A percentile compares a stretch with the other conserved stretches of the same genome.
phyloP scores from a whole-genome alignment of 2,329 filamentous ascomycete genomes.

The Trichoderma harzianum region DNA sequence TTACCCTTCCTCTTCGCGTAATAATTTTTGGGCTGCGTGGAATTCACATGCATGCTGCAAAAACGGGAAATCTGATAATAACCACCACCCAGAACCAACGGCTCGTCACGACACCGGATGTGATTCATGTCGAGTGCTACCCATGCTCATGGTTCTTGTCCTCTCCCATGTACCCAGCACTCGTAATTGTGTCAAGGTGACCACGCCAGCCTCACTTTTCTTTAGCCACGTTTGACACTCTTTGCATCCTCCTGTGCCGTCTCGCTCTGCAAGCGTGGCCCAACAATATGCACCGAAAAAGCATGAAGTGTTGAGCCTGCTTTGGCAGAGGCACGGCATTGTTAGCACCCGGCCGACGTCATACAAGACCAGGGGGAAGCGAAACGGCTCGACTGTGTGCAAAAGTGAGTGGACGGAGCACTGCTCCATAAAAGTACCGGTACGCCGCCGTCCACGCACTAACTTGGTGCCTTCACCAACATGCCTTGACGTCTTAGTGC shows the following conservation, averaged over 20 bases:
- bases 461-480: not conserved
- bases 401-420: not conserved
- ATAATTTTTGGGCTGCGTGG: not conserved
- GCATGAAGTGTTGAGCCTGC: not conserved
- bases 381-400: not conserved
- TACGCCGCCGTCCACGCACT: not conserved
- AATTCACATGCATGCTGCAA: not conserved
- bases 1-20: constrained; percentile 19
- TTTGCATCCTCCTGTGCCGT: not conserved
- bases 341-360: constrained; percentile 6
- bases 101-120: not conserved
- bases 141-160: not conserved
- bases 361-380: constrained; percentile 2
- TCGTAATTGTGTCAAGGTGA: not conserved
- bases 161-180: not conserved
- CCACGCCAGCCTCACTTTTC: not conserved
- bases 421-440: not conserved
- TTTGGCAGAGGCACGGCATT: not conserved
- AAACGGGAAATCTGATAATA: constrained; percentile 14
- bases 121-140: not conserved
- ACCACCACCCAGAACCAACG: not conserved
- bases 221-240: not conserved
- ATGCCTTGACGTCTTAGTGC: constrained; percentile 4
- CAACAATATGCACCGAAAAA: not conserved
- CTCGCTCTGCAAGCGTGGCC: not conserved